Evolutionary conservation across 306 rosid genomes (phyloP), one percentile per base, ranked within the genome.

Genomic region (Crotalaria pallida): DNA sequence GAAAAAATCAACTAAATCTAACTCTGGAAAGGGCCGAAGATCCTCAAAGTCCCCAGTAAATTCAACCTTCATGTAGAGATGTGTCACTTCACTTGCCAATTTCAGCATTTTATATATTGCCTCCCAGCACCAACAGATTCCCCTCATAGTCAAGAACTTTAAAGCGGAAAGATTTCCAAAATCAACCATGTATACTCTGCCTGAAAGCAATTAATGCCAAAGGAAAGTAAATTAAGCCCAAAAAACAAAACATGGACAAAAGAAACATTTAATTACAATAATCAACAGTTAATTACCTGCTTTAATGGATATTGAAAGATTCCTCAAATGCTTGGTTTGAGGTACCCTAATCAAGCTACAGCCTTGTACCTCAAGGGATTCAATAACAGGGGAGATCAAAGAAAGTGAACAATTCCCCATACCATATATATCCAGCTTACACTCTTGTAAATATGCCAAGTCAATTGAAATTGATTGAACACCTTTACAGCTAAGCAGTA

Each of bases 51-150:
- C 91, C 47, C 99, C 99, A 3, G 96, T 84, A 79, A 94, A 94
- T 76, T 94, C 99, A 34, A 94, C 92, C 88, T 88, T 94, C 97
- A 94, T 94, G 40, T 33, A 89, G 18, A 94, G 96, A 73, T 94
- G 95, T 73, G 86, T 88, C 87, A 91, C 99, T 58, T 86, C 92
- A 44, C 87, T 87, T 47, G 96, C 92, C 80, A 84, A 68, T 71
- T 80, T 85, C 58, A 94, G 91, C 88, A 91, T 88, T 71, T 83
- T 89, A 78, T 91, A 81, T 66, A 94, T 82, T 34, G 99, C 99
- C 63, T 82, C 88, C 99, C 99, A 91, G 69, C 89, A 81, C 99
- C 99, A 94, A 23, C 89, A 95, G 49, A 94, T 72, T 18, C 99
- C 99, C 69, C 96, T 84, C 71, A 94, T 85, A 44, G 88, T 74